phyloP scores from a whole-genome alignment of 2,329 filamentous ascomycete genomes.

The Arthroderma sp. region DNA sequence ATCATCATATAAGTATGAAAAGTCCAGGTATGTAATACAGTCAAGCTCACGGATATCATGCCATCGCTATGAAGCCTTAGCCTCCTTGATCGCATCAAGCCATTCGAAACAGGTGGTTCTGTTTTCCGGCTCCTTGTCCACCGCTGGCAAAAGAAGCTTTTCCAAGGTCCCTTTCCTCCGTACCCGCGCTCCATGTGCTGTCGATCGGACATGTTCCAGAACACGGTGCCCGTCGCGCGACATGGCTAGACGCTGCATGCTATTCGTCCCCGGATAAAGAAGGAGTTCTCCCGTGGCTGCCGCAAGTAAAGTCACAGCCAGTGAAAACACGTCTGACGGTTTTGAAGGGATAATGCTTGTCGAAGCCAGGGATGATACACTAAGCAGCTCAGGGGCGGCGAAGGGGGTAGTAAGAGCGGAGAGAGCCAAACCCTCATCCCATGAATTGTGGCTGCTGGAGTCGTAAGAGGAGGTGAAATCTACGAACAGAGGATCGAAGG shows the following conservation, averaged over 20 bases:
- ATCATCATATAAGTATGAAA: no score
- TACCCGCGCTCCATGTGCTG: constrained; percentile 25
- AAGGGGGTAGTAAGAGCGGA: constrained; percentile 34
- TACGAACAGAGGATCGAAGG: constrained; percentile 29
- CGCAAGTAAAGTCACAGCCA: constrained; percentile 33
- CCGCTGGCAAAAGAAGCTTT: constrained; percentile 24
- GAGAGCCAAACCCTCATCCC: constrained; percentile 10
- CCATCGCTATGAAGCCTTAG: background rate
- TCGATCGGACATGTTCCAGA: constrained; percentile 27
- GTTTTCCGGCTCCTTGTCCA: constrained; percentile 25
- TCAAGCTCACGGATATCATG: no score
- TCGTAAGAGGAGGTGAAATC: constrained; percentile 32
- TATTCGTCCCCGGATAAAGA: constrained; percentile 28
- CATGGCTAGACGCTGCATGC: constrained; percentile 31
- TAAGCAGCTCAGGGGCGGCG: constrained; percentile 33
- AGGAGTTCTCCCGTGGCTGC: constrained; percentile 34
- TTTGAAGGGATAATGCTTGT: constrained; percentile 23
- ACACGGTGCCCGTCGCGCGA: constrained; percentile 32
- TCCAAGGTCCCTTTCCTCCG: constrained; percentile 30
- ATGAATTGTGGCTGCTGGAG: constrained; percentile 12
- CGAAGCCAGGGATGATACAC: constrained; percentile 19
- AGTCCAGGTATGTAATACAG: no score
- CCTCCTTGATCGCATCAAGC: constrained; percentile 13
- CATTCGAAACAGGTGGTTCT: constrained; percentile 22
- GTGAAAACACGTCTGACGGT: constrained; percentile 33